Base-by-base conservation (phyloP, 306 rosid species). In the Cicer cuneatum region DNA sequence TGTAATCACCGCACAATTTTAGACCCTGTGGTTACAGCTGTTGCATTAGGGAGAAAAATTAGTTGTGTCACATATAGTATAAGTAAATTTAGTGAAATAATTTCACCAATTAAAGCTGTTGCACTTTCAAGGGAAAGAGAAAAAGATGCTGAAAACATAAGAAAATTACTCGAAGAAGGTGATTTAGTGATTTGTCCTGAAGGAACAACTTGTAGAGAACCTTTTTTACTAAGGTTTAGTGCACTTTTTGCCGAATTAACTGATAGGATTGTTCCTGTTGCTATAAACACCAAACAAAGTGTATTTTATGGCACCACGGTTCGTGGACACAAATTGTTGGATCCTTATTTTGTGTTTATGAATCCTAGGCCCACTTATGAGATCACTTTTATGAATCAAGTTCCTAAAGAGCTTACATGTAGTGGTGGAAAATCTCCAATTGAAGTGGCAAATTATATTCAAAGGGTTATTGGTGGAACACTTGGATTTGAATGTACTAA, bases 311-410 rank as follows among this genome's bases (percentile, higher is more conserved):
- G 99, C 14, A 94, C 97, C 1, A 82, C 97, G 0, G 97, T 76
- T 0, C 74, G 97, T 0, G 97, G 99, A 7, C 79, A 85, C 48
- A 94, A 92, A 57, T 43, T 84, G 47, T 70, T 94, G 77, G 99
- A 94, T 74, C 99, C 99, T 5, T 94, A 92, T 46, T 94, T 94
- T 14, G 92, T 89, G 85, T 92, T 94, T 77, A 94, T 94, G 99
- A 94, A 94, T 73, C 99, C 99, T 0, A 81, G 79, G 80, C 97
- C 99, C 0, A 78, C 81, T 7, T 94, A 90, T 63, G 99, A 94
- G 79, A 87, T 94, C 78, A 92, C 96, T 2, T 94, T 94, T 73
- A 59, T 94, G 81, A 92, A 84, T 71, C 96, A 87, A 59, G 78
- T 94, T 7, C 97, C 99, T 0, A 15, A 74, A 11, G 97, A 94